These are phyloP conservation scores for Diaporthe caulivora DNA, from an alignment of 2,329 filamentous ascomycete genomes.

Conservation along the genomic window DNA sequence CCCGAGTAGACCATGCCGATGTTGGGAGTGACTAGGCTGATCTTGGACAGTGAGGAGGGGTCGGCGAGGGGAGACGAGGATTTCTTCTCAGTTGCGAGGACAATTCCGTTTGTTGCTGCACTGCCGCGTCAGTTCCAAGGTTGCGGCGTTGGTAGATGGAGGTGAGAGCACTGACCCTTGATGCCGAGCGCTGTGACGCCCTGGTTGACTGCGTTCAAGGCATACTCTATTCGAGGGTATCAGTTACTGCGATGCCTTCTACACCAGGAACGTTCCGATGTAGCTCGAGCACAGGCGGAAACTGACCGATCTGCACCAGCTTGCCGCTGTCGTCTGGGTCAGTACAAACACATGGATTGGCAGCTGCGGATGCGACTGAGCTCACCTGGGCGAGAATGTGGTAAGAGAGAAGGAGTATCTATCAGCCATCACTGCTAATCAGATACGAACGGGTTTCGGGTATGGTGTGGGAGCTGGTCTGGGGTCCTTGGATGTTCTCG, in stretches of 20 bases:
- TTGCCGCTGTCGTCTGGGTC: slow-evolving; percentile 78
- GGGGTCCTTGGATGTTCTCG: slow-evolving; percentile 5
- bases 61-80: slow-evolving; percentile 98
- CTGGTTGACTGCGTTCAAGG: slow-evolving; percentile 98
- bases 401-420: slow-evolving; percentile 99
- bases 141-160: slow-evolving; percentile 9
- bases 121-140: slow-evolving; percentile 38
- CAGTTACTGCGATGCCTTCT: slow-evolving; percentile 38
- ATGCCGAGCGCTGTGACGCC: slow-evolving; percentile 98
- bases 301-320: slow-evolving; percentile 92
- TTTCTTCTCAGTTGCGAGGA: slow-evolving; percentile 99
- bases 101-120: slow-evolving; percentile 96
- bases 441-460: slow-evolving; percentile 3
- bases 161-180: slow-evolving; percentile 77
- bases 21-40: slow-evolving; percentile 97
- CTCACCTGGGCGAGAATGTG: slow-evolving; percentile 98
- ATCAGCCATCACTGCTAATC: slow-evolving; percentile 81
- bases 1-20: slow-evolving; percentile 99
- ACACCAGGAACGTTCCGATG: slow-evolving; percentile 53
- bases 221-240: slow-evolving; percentile 80
- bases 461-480: slow-evolving; percentile 3
- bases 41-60: slow-evolving; percentile 93
- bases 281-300: background rate
- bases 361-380: slow-evolving; percentile 43
- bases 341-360: slow-evolving; percentile 40